phyloP scores from a whole-genome alignment of 108 stramenopile species.

The Chaetoceros tenuissimus region DNA sequence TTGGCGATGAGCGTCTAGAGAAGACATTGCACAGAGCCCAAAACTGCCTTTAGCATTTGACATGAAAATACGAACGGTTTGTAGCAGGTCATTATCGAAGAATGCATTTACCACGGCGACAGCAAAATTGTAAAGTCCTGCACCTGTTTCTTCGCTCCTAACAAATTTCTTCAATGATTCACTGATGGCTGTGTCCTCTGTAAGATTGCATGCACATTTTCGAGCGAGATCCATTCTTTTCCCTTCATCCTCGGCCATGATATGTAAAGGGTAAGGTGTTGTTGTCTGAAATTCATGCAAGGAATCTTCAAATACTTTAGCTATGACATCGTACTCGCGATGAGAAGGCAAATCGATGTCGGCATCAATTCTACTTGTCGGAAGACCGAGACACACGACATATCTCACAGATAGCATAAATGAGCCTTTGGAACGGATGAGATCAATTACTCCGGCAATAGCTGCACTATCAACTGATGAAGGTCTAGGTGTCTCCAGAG shows the following conservation, averaged over 20 bases:
- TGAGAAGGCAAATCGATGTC: constrained; percentile 26
- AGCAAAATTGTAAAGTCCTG: background rate
- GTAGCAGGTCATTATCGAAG: constrained; percentile 71
- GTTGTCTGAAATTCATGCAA: constrained; percentile 24
- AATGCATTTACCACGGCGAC: constrained; percentile 38
- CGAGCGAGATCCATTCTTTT: background rate
- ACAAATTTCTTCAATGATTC: constrained; percentile 5
- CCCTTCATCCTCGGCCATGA: background rate
- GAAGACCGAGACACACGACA: constrained; percentile 43
- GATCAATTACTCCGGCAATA: constrained; percentile 68
- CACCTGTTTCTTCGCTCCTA: background rate
- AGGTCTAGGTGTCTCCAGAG: constrained; percentile 36
- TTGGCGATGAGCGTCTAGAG: constrained; percentile 65
- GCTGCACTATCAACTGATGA: constrained; percentile 54
- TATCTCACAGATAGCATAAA: constrained; percentile 61
- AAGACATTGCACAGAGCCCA: constrained; percentile 52
- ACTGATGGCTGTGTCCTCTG: background rate
- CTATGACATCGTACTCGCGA: constrained; percentile 50
- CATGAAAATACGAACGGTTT: constrained; percentile 50
- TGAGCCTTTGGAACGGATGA: constrained; percentile 57
- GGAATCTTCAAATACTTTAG: constrained; percentile 43
- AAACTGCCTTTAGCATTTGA: constrained; percentile 69
- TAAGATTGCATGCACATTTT: background rate
- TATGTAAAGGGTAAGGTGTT: background rate
- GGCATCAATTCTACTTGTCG: constrained; percentile 22